A percentile compares a stretch with the other conserved stretches of the same genome.
Evolutionary conservation across 371 early-diverging fungal genomes (phyloP).

Genomic region (Nosema muscidifuracis): DNA sequence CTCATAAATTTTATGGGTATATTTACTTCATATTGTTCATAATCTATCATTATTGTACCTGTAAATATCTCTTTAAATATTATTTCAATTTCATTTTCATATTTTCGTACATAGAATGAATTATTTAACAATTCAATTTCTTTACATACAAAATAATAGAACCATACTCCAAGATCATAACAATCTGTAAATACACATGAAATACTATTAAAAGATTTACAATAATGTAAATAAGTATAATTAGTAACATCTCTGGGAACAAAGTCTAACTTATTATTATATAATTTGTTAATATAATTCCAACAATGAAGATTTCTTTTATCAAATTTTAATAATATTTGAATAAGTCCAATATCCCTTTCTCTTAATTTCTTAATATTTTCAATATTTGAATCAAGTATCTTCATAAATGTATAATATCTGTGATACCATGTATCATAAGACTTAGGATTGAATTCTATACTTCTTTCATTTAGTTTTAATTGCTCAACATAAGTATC

Average conservation of each 20-base stretch:
- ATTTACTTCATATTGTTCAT: neutral
- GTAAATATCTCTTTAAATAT: slow-evolving; percentile 18
- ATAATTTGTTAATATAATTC: slow-evolving; percentile 39
- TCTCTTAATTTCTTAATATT: neutral
- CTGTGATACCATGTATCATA: slow-evolving; percentile 56
- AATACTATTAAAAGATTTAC: neutral
- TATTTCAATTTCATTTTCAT: slow-evolving; percentile 14
- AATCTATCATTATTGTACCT: slow-evolving; percentile 13
- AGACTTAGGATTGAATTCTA: slow-evolving; percentile 54
- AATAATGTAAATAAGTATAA: slow-evolving; percentile 42
- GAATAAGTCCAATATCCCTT: slow-evolving; percentile 30
- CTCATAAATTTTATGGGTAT: neutral
- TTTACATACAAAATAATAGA: slow-evolving; percentile 19
- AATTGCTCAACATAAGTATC: slow-evolving; percentile 26
- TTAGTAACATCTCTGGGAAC: slow-evolving; percentile 42
- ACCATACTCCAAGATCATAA: slow-evolving; percentile 37
- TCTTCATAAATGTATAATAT: slow-evolving; percentile 13
- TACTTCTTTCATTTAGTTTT: slow-evolving; percentile 29
- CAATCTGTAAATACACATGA: slow-evolving; percentile 43
- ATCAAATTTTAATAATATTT: slow-evolving; percentile 38
- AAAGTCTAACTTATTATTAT: neutral
- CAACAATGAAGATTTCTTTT: slow-evolving; percentile 58
- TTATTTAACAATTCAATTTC: slow-evolving; percentile 19
- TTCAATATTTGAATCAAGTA: slow-evolving; percentile 3
- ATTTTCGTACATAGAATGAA: slow-evolving; percentile 33